Evolutionary conservation across 768 basidiomycete species (phyloP).

Genomic region (Neoboletus subvelutipes): DNA sequence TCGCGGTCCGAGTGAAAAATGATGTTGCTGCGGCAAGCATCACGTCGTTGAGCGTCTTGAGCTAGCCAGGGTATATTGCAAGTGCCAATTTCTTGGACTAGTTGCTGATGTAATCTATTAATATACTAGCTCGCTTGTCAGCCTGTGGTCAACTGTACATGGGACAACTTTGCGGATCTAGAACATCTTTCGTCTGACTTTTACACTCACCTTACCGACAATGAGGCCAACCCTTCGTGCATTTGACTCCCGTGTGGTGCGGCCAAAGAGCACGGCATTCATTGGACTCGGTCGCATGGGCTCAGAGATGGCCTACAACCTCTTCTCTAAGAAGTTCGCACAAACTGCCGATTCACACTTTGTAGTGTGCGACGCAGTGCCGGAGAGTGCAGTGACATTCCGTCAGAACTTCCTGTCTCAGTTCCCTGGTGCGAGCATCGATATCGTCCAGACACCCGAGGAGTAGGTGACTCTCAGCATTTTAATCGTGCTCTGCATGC

Average conservation of each 20-base stretch:
- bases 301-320: constrained; percentile 80
- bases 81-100: background rate
- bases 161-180: constrained; percentile 1
- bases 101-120: constrained; percentile 12
- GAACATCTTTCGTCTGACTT: background rate
- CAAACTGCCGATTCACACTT: constrained; percentile 55
- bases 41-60: background rate
- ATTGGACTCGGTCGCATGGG: constrained; percentile 91
- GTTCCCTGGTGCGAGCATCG: constrained; percentile 59
- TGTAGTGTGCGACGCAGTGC: constrained; percentile 75
- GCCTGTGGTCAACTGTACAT: background rate
- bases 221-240: constrained; percentile 55
- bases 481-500: background rate
- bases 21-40: constrained; percentile 85
- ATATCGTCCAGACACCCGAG: constrained; percentile 61
- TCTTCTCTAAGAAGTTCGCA: constrained; percentile 73
- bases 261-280: constrained; percentile 63
- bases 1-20: constrained; percentile 77
- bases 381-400: constrained; percentile 58
- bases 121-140: background rate
- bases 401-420: constrained; percentile 50
- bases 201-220: background rate
- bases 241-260: constrained; percentile 36
- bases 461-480: constrained; percentile 52
- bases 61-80: background rate